These are phyloP conservation scores for Colletotrichum eleusines DNA, from an alignment of 2,329 filamentous ascomycete genomes.

Conservation along the genomic window DNA sequence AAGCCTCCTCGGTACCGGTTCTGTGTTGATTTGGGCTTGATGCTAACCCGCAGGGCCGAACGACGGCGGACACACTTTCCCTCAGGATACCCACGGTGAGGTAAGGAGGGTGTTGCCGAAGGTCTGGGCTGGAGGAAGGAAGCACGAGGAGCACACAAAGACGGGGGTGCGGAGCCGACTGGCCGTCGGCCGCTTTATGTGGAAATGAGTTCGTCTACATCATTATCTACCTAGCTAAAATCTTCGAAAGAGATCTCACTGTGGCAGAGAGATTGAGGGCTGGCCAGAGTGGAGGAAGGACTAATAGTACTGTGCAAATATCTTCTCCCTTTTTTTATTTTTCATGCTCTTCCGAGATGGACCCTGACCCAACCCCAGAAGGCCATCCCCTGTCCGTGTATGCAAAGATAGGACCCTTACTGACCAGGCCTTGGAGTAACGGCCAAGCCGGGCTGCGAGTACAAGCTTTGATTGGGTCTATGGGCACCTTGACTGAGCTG, in stretches of 20 bases:
- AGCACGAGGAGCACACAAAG: constrained; percentile 19
- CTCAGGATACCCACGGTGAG: background rate
- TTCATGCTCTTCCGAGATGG: background rate
- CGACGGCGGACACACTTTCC: background rate
- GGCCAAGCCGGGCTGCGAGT: constrained; percentile 24
- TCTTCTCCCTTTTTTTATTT: background rate
- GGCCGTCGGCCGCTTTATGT: constrained; percentile 29
- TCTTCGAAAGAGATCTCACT: background rate
- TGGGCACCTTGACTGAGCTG: background rate
- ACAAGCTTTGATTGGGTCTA: constrained; percentile 6
- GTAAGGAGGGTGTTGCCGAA: constrained; percentile 20
- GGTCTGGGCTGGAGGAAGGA: constrained; percentile 8
- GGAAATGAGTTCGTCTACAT: constrained; percentile 22
- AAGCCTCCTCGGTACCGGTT: background rate
- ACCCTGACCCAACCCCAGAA: background rate
- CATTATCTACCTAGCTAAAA: constrained; percentile 14
- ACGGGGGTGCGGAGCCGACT: constrained; percentile 27
- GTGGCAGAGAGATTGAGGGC: constrained; percentile 11
- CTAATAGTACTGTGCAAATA: constrained; percentile 17
- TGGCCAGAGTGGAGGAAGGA: constrained; percentile 19
- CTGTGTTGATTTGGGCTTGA: background rate
- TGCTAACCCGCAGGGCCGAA: constrained; percentile 16
- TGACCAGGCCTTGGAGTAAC: constrained; percentile 14
- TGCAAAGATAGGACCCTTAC: constrained; percentile 13
- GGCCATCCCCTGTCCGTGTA: constrained; percentile 21